A percentile compares a stretch with the other conserved stretches of the same genome.
Conservation (phyloP, 129 eudicot genomes). For the Flaveria bidentis region DNA sequence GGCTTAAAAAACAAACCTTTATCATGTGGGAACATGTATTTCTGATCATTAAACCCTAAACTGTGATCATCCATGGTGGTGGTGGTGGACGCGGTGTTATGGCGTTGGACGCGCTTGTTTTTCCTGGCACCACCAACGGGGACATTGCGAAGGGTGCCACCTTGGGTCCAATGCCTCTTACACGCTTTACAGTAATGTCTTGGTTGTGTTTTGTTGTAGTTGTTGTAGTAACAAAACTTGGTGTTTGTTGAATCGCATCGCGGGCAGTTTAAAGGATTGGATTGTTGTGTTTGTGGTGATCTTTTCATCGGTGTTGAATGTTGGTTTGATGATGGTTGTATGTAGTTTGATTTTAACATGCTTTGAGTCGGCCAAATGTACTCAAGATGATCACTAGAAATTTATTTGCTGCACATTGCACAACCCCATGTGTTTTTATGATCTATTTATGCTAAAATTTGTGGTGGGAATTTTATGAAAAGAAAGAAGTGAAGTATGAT, state of each 20-base stretch:
- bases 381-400: conserved; percentile 51
- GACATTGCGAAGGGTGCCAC: conserved; percentile 87
- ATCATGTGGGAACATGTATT: conserved; percentile 27
- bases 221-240: conserved; percentile 89
- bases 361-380: conserved; percentile 45
- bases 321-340: conserved; percentile 37
- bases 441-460: conserved; percentile 8
- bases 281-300: conserved; percentile 43
- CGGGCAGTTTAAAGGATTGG: conserved; percentile 63
- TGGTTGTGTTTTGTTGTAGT: conserved; percentile 88
- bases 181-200: conserved; percentile 79
- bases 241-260: conserved; percentile 77
- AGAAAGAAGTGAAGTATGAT: conserved; percentile 31
- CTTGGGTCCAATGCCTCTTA: conserved; percentile 93
- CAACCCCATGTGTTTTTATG: conserved; percentile 46
- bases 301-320: conserved; percentile 30
- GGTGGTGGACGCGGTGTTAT: conserved; percentile 31
- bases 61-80: conserved; percentile 5
- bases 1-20: conserved; percentile 30
- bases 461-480: conserved; percentile 18
- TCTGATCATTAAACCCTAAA: conserved; percentile 30
- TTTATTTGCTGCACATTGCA: conserved; percentile 43
- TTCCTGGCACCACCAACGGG: conserved; percentile 94
- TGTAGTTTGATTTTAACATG: conserved; percentile 31
- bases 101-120: conserved; percentile 60